Evolutionary conservation across 805 yeast species (phyloP).

Genomic region (Candida takata): DNA sequence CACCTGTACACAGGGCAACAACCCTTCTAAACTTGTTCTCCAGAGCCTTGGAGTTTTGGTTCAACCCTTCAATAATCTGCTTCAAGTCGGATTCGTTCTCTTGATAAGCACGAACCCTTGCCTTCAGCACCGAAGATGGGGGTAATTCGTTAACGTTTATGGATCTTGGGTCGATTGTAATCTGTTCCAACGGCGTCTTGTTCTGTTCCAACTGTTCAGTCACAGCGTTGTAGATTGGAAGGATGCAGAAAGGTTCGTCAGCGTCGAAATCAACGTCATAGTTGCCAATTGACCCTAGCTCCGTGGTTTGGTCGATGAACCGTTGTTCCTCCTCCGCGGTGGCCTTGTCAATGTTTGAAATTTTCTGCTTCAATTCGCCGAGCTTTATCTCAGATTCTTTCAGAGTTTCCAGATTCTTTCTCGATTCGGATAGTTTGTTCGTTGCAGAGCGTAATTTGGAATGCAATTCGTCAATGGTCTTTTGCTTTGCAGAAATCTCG

Average conservation of each 20-base stretch:
- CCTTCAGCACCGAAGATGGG: constrained; percentile 46
- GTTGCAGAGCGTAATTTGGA: constrained; percentile 53
- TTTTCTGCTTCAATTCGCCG: constrained; percentile 46
- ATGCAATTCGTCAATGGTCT: constrained; percentile 45
- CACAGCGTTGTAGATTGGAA: constrained; percentile 51
- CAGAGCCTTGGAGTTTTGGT: constrained; percentile 45
- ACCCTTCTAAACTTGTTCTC: constrained; percentile 82
- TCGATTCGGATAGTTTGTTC: constrained; percentile 37
- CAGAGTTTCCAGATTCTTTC: constrained; percentile 46
- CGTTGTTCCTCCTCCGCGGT: constrained; percentile 54
- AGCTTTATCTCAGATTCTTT: constrained; percentile 36
- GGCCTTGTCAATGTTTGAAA: constrained; percentile 53
- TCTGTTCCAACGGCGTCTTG: constrained; percentile 21
- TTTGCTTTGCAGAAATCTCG: constrained; percentile 49
- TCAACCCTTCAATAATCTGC: constrained; percentile 44
- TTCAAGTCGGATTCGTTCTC: constrained; percentile 56
- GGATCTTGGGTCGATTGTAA: constrained; percentile 14
- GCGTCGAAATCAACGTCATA: constrained; percentile 66
- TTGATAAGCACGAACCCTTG: constrained; percentile 75
- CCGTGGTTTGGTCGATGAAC: constrained; percentile 38
- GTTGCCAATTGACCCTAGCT: constrained; percentile 30
- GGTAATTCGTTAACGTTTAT: constrained; percentile 26
- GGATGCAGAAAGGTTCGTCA: constrained; percentile 83
- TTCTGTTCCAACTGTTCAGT: constrained; percentile 31
- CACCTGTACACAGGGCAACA: constrained; percentile 84